Conservation (phyloP, 352 stramenopile genomes). For the Globisporangium uncinulatum region DNA sequence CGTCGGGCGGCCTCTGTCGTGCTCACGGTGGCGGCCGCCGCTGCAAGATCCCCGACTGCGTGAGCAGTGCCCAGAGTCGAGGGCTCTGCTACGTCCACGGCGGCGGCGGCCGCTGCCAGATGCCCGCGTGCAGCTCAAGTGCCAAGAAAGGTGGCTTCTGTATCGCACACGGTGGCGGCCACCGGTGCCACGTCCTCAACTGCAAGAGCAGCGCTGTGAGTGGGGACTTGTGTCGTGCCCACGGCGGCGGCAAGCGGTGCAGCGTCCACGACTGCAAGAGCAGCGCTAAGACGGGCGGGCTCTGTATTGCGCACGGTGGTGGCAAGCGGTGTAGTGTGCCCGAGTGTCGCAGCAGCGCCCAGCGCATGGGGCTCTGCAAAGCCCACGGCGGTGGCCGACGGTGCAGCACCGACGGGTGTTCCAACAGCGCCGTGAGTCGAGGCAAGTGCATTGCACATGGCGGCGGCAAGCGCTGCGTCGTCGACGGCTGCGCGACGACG, state of each 20-base stretch:
- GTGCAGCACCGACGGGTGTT: conserved; percentile 54
- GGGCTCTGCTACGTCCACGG: conserved; percentile 83
- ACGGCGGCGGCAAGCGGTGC: conserved; percentile 73
- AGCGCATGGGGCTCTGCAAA: conserved; percentile 81
- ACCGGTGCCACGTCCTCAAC: conserved; percentile 62
- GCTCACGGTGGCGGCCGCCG: conserved; percentile 68
- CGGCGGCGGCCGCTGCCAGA: conserved; percentile 73
- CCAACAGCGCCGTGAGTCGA: conserved; percentile 77
- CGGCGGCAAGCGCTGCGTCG: conserved; percentile 73
- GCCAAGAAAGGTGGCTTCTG: conserved; percentile 84
- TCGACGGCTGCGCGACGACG: conserved; percentile 69
- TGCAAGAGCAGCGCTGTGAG: conserved; percentile 81
- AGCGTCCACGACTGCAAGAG: conserved; percentile 65
- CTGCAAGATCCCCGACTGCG: conserved; percentile 73
- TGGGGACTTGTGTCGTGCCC: conserved; percentile 72
- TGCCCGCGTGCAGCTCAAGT: conserved; percentile 60
- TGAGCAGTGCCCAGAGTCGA: conserved; percentile 76
- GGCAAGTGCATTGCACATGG: conserved; percentile 82
- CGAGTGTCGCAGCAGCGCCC: conserved; percentile 66
- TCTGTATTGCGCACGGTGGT: conserved; percentile 78
- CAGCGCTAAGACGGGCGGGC: conserved; percentile 78
- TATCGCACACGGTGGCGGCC: conserved; percentile 77
- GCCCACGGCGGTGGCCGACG: conserved; percentile 78
- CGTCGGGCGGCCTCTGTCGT: conserved; percentile 73
- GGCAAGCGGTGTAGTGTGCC: conserved; percentile 77